phyloP scores from a whole-genome alignment of 306 rosid species.

The Cicer arietinum region DNA sequence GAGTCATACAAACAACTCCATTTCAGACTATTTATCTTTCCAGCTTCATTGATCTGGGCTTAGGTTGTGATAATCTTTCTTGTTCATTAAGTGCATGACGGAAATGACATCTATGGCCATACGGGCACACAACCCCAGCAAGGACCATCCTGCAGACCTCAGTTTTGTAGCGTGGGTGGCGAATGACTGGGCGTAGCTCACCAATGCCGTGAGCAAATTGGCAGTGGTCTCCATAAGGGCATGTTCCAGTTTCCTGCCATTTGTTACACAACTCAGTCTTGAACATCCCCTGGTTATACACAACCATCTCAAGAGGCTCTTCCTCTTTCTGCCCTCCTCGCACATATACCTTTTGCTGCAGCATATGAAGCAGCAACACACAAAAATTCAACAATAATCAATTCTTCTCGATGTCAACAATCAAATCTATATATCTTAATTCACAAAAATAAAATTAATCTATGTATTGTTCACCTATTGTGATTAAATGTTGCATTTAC shows the following conservation, averaged over 20 bases:
- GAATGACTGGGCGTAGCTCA: conserved; percentile 88
- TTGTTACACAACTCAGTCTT: conserved; percentile 98
- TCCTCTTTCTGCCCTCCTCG: conserved; percentile 64
- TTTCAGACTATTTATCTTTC: conserved; percentile 43
- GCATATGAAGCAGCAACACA: conserved; percentile 14
- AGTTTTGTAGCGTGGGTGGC: conserved; percentile 98
- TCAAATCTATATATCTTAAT: conserved; percentile 2
- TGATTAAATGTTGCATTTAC: conserved; percentile 5
- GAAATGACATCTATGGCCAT: conserved; percentile 95
- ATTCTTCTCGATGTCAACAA: conserved; percentile 17
- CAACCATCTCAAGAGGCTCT: conserved; percentile 64
- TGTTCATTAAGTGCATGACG: conserved; percentile 88
- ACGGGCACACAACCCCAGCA: conserved; percentile 74
- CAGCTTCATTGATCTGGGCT: conserved; percentile 50
- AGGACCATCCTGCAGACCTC: conserved; percentile 91
- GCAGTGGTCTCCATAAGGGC: conserved; percentile 83
- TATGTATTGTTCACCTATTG: background rate
- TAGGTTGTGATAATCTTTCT: conserved; percentile 59
- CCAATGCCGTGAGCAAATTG: conserved; percentile 87
- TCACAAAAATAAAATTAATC: background rate
- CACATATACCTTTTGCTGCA: conserved; percentile 62
- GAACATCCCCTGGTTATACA: conserved; percentile 87
- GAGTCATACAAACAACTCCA: conserved; percentile 41
- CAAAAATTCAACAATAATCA: conserved; percentile 34
- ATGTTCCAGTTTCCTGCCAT: conserved; percentile 86